Evolutionary conservation across 306 rosid species (phyloP).

Genomic region (Pueraria montana): DNA sequence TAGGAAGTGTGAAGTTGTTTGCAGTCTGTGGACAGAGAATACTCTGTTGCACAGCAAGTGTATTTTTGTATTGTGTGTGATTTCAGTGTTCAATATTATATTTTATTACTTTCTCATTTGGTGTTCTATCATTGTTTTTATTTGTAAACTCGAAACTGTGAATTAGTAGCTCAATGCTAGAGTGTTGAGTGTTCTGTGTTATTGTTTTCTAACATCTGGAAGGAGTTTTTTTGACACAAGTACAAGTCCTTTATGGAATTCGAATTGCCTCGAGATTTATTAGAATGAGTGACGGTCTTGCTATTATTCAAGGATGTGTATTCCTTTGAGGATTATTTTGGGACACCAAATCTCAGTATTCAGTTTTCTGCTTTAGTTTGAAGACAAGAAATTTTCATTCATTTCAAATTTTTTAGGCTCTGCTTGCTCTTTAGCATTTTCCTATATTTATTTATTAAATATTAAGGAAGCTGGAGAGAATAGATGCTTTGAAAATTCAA

Average conservation of each 20-base stretch:
- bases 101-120: background rate
- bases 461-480: background rate
- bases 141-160: background rate
- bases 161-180: background rate
- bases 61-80: background rate
- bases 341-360: slow-evolving; percentile 14
- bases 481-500: slow-evolving; percentile 10
- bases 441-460: slow-evolving; percentile 25
- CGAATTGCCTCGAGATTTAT: background rate
- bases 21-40: background rate
- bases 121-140: background rate
- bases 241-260: slow-evolving; percentile 11
- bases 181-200: slow-evolving; percentile 21
- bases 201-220: slow-evolving; percentile 16
- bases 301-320: background rate
- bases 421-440: slow-evolving; percentile 7
- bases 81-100: background rate
- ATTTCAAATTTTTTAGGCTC: background rate
- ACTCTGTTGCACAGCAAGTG: background rate
- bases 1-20: background rate
- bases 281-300: background rate
- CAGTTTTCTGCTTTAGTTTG: slow-evolving; percentile 28
- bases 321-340: slow-evolving; percentile 24
- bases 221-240: slow-evolving; percentile 23
- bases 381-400: background rate